Percentiles rank a stretch among this genome's conserved stretches.
phyloP scores from a whole-genome alignment of 495 filamentous ascomycete species.

The Penicillium turbatum region DNA sequence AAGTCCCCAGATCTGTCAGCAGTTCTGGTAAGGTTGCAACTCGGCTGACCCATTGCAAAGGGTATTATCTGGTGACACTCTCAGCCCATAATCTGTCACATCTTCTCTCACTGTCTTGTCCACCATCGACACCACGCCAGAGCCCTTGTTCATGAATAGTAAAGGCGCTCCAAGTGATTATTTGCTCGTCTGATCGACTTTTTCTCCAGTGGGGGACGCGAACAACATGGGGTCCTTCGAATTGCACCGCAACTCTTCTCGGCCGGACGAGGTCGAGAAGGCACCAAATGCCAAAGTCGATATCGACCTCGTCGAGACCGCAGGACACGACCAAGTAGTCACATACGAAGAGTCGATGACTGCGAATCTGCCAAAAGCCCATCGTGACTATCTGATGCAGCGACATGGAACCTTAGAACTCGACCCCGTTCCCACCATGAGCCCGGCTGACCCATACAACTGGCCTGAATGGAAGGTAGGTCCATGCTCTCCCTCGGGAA shows the following conservation, averaged over 20 bases:
- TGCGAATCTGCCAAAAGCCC: conserved; percentile 32
- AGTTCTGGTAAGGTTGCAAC: background rate
- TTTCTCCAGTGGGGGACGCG: background rate
- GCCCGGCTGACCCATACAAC: conserved; percentile 52
- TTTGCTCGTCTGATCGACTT: background rate
- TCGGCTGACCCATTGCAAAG: background rate
- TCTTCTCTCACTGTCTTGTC: background rate
- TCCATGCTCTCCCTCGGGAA: background rate
- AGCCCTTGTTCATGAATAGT: background rate
- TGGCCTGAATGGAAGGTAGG: conserved; percentile 54
- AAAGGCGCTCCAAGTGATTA: background rate
- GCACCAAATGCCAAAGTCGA: conserved; percentile 22
- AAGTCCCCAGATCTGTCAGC: background rate
- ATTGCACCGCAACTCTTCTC: conserved; percentile 20
- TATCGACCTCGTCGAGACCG: conserved; percentile 34
- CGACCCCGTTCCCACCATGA: conserved; percentile 48
- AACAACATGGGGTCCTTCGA: conserved; percentile 26
- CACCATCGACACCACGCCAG: background rate
- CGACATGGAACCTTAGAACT: conserved; percentile 53
- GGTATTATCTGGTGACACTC: background rate
- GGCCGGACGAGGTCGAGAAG: conserved; percentile 12
- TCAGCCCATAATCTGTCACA: background rate
- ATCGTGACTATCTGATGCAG: conserved; percentile 49
- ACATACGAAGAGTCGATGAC: conserved; percentile 31
- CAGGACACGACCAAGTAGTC: conserved; percentile 23